Evolutionary conservation across 2,329 filamentous ascomycete genomes (phyloP).

Genomic region (Rasamsonia emersonii): DNA sequence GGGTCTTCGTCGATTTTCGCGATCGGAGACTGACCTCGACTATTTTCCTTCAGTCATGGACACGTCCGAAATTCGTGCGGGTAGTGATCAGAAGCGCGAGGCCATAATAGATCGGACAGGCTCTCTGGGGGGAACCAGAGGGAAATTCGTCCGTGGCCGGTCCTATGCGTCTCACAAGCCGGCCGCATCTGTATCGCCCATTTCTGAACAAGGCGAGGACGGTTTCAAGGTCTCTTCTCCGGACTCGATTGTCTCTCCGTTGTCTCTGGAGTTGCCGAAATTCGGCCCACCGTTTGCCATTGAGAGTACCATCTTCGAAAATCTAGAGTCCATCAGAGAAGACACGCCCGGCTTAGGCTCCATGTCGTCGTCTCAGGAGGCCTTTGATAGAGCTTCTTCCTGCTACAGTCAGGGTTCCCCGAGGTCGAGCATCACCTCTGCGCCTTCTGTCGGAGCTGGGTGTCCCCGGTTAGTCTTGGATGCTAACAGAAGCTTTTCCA

Average conservation of each 20-base stretch:
- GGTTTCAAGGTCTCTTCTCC: constrained; percentile 16
- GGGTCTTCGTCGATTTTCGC: constrained; percentile 1
- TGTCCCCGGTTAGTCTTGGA: constrained; percentile 8
- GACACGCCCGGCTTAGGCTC: constrained; percentile 13
- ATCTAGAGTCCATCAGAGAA: background rate
- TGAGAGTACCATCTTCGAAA: constrained; percentile 2
- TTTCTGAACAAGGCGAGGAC: constrained; percentile 14
- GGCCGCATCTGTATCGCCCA: constrained; percentile 15
- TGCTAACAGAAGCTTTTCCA: constrained; percentile 15
- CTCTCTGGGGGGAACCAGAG: background rate
- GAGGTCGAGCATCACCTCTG: constrained; percentile 24
- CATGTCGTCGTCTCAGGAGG: constrained; percentile 18
- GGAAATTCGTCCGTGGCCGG: no score
- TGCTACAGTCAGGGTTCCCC: constrained; percentile 29
- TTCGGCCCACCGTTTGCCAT: constrained; percentile 7
- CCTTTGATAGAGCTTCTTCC: constrained; percentile 23
- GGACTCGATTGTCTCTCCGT: constrained; percentile 13
- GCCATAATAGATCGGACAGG: background rate
- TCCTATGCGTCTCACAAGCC: no score
- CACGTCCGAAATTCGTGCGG: no score
- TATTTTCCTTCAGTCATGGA: background rate
- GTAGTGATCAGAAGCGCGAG: background rate
- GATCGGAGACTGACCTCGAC: constrained; percentile 4
- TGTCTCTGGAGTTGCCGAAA: constrained; percentile 7
- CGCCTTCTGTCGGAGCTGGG: constrained; percentile 11